Evolutionary conservation across 2,329 filamentous ascomycete species (phyloP).

Genomic region (Hirsutella rhossiliensis): DNA sequence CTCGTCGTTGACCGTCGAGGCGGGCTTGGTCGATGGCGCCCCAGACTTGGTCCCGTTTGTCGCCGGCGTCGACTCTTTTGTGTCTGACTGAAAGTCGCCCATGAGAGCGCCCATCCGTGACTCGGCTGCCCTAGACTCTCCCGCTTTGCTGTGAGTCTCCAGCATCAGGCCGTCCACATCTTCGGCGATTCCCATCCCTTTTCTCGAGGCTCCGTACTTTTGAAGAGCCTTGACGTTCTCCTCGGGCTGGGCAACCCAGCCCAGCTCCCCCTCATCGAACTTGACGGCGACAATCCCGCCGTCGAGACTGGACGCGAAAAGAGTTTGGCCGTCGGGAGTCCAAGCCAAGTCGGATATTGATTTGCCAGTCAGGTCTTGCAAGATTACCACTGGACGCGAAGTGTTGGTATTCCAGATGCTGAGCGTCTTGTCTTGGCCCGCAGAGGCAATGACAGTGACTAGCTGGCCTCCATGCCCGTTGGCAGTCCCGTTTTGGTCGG

Average conservation of each 20-base stretch:
- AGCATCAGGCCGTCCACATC: constrained; percentile 79
- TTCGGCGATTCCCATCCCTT: constrained; percentile 83
- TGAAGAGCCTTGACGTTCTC: constrained; percentile 90
- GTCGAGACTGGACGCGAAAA: constrained; percentile 82
- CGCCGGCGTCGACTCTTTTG: constrained; percentile 35
- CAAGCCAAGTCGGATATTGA: constrained; percentile 90
- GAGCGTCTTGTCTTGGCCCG: constrained; percentile 89
- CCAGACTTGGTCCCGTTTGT: constrained; percentile 38
- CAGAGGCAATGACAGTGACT: constrained; percentile 92
- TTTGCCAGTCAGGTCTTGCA: constrained; percentile 80
- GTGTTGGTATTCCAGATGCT: constrained; percentile 98
- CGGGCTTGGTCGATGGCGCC: constrained; percentile 19
- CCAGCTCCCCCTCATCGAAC: constrained; percentile 80
- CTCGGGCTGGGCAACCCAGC: constrained; percentile 72
- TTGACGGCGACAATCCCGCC: constrained; percentile 72
- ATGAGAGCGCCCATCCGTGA: constrained; percentile 97
- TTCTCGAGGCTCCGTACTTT: constrained; percentile 81
- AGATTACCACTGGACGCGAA: constrained; percentile 77
- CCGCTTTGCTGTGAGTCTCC: constrained; percentile 86
- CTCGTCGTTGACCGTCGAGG: constrained; percentile 25
- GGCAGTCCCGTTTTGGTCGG: constrained; percentile 36
- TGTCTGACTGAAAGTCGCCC: constrained; percentile 60
- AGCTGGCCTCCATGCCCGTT: constrained; percentile 32
- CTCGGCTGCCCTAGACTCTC: constrained; percentile 79
- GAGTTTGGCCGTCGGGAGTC: constrained; percentile 79